Conservation (phyloP, 2,329 filamentous ascomycete genomes). For the Camptophora hylomeconis region DNA sequence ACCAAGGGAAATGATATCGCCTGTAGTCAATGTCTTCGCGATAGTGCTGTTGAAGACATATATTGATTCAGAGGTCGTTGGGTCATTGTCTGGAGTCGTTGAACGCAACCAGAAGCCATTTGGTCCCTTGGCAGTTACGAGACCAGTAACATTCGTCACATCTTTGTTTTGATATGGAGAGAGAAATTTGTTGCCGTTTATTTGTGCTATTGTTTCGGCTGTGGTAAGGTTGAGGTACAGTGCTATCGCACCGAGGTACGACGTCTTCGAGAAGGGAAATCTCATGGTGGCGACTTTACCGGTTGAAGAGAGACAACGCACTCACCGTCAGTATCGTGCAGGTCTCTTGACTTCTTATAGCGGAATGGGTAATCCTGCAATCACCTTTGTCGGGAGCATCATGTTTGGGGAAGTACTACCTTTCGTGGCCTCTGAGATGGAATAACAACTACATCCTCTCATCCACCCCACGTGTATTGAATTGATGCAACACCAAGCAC, state of each 20-base stretch:
- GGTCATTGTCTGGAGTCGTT: slow-evolving; percentile 41
- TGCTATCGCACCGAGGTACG: slow-evolving; percentile 1
- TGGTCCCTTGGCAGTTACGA: slow-evolving; percentile 51
- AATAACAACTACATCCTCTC: too few species aligned
- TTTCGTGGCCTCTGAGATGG: too few species aligned
- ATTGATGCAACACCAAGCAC: too few species aligned
- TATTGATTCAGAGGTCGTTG: slow-evolving; percentile 49
- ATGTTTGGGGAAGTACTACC: too few species aligned
- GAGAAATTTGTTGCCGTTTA: slow-evolving; percentile 53
- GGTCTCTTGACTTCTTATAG: too few species aligned
- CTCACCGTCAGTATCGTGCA: too few species aligned
- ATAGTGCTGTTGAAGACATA: slow-evolving; percentile 46
- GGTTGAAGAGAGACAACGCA: too few species aligned
- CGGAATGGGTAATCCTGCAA: too few species aligned
- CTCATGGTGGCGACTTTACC: slow-evolving; percentile 2
- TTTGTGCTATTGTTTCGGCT: slow-evolving; percentile 39
- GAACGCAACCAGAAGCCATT: slow-evolving; percentile 54
- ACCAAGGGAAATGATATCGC: slow-evolving; percentile 46
- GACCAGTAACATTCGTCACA: slow-evolving; percentile 47
- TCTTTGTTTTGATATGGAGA: slow-evolving; percentile 46
- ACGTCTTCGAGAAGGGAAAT: neutral
- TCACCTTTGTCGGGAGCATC: too few species aligned
- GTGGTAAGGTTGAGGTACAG: slow-evolving; percentile 21
- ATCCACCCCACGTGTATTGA: too few species aligned
- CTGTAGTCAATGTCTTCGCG: slow-evolving; percentile 41